These are phyloP conservation scores for Evansstolkia leycettana DNA, from an alignment of 495 filamentous ascomycete species.

Conservation along the genomic window DNA sequence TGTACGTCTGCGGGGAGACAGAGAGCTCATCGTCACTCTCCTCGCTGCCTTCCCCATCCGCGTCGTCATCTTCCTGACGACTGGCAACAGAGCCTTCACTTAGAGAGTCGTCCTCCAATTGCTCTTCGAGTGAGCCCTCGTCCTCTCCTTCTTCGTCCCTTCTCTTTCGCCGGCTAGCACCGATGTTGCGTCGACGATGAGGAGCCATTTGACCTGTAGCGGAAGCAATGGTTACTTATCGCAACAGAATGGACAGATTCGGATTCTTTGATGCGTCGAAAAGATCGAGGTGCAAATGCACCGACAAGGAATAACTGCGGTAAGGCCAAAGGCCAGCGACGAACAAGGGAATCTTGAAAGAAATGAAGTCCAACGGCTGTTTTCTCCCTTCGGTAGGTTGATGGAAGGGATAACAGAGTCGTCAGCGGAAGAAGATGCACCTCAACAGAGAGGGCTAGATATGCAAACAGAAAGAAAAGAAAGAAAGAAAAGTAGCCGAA, in stretches of 20 bases:
- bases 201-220: slow-evolving; percentile 37
- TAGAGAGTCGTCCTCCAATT: slow-evolving; percentile 69
- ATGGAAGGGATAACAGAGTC: too few species aligned
- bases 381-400: neutral
- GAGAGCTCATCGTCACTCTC: slow-evolving; percentile 54
- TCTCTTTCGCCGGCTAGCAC: slow-evolving; percentile 59
- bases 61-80: slow-evolving; percentile 65
- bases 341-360: neutral
- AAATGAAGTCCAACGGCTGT: neutral
- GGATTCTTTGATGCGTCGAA: neutral
- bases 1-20: slow-evolving; percentile 29
- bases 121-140: slow-evolving; percentile 50
- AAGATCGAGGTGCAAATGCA: slow-evolving; percentile 6
- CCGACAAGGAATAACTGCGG: slow-evolving; percentile 10
- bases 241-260: neutral
- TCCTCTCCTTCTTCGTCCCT: slow-evolving; percentile 72
- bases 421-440: slow-evolving; percentile 4
- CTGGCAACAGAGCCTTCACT: slow-evolving; percentile 68
- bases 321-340: slow-evolving; percentile 5
- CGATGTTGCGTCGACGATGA: slow-evolving; percentile 54
- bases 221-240: neutral
- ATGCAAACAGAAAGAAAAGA: slow-evolving; percentile 1
- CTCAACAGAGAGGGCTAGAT: slow-evolving; percentile 7
- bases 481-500: slow-evolving; percentile 3
- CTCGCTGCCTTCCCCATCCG: slow-evolving; percentile 61